phyloP scores from a whole-genome alignment of 495 filamentous ascomycete genomes.

The Lasiosphaeriaceae sp. region DNA sequence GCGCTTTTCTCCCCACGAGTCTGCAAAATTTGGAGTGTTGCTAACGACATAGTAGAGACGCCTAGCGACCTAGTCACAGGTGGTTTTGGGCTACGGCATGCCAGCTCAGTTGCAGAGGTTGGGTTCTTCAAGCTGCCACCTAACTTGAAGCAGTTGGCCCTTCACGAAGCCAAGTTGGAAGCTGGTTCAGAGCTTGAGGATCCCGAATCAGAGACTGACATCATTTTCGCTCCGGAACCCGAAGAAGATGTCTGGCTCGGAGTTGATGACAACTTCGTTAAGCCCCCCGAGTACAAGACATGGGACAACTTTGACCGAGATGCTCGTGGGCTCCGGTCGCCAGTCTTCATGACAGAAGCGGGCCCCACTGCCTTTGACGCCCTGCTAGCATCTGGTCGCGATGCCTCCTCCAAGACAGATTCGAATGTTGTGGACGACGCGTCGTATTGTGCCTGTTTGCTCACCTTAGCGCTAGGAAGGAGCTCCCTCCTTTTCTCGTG shows the following conservation, averaged over 20 bases:
- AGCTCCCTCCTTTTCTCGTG: constrained; percentile 76
- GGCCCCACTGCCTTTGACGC: constrained; percentile 72
- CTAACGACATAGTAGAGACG: too few relatives aligned
- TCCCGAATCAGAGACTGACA: neutral
- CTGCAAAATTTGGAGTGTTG: too few relatives aligned
- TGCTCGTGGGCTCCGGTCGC: constrained; percentile 20
- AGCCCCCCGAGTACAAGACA: constrained; percentile 49
- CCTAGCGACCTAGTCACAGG: too few relatives aligned
- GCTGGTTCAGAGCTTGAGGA: neutral
- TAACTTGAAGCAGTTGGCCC: constrained; percentile 26
- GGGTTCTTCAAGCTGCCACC: constrained; percentile 43
- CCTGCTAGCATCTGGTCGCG: constrained; percentile 38
- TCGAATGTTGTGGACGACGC: constrained; percentile 37
- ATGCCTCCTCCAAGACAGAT: constrained; percentile 9
- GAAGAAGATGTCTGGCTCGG: constrained; percentile 56
- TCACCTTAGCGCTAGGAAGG: constrained; percentile 74
- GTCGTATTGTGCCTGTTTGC: constrained; percentile 57
- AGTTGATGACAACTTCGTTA: constrained; percentile 24
- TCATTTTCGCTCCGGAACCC: neutral
- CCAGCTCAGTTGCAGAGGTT: constrained; percentile 5
- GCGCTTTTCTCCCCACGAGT: neutral
- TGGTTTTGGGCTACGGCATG: neutral
- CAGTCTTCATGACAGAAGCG: constrained; percentile 72
- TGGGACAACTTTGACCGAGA: constrained; percentile 68
- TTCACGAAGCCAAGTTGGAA: constrained; percentile 22